These are phyloP conservation scores for Phytophthora aleatoria DNA, from an alignment of 352 stramenopile genomes.

Conservation along the genomic window DNA sequence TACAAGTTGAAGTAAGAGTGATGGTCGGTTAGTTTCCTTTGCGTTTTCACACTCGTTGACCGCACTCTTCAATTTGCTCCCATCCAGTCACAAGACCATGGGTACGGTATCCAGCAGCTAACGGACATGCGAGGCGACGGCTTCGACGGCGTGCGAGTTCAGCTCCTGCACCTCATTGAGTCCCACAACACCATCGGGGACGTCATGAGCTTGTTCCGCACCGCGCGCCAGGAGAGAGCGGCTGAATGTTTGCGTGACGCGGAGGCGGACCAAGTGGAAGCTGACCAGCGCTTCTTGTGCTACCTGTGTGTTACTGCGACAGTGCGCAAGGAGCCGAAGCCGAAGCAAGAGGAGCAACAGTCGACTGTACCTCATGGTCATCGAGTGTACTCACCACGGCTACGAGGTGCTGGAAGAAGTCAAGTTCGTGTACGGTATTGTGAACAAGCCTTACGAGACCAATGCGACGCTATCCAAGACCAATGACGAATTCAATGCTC, in stretches of 20 bases:
- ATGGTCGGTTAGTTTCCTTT: background rate
- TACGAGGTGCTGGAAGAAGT: background rate
- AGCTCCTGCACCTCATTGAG: background rate
- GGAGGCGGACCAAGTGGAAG: conserved; percentile 5
- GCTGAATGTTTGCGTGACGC: background rate
- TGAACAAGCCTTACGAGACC: too few species aligned
- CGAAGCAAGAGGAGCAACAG: background rate
- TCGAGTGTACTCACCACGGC: background rate
- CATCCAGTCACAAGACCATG: background rate
- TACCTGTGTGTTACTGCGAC: conserved; percentile 6
- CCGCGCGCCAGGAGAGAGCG: background rate
- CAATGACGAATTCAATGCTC: background rate
- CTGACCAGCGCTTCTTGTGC: conserved; percentile 3
- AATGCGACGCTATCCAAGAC: too few species aligned
- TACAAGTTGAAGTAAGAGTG: conserved; percentile 1
- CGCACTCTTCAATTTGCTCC: background rate
- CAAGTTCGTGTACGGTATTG: too few species aligned
- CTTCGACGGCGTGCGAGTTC: background rate
- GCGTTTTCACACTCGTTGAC: conserved; percentile 2
- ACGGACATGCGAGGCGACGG: background rate
- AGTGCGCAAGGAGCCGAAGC: background rate
- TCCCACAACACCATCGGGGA: background rate
- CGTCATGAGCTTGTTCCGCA: conserved; percentile 5
- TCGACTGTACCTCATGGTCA: background rate
- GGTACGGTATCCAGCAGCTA: background rate